These are phyloP conservation scores for Glarea lozoyensis DNA, from an alignment of 495 filamentous ascomycete species.

Conservation along the genomic window DNA sequence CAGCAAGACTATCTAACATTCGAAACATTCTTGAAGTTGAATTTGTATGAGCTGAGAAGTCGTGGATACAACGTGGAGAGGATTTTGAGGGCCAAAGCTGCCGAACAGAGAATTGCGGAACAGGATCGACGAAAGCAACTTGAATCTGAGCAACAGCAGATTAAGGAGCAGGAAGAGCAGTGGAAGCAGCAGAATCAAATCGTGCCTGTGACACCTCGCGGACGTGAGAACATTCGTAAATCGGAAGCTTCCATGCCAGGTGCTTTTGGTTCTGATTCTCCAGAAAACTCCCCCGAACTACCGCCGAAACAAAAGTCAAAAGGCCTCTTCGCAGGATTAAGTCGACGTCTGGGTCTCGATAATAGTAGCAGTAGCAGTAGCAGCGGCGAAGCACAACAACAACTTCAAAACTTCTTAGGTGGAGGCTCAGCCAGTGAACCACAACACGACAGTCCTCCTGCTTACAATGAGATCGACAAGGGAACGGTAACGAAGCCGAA, in stretches of 20 bases:
- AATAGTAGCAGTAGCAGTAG: conserved; percentile 18
- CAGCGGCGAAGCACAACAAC: conserved; percentile 27
- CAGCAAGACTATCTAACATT: conserved; percentile 79
- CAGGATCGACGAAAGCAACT: conserved; percentile 66
- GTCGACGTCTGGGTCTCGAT: conserved; percentile 57
- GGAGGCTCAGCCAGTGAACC: conserved; percentile 7
- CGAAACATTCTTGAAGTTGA: conserved; percentile 72
- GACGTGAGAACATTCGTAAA: conserved; percentile 5
- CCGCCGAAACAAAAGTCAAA: conserved; percentile 23
- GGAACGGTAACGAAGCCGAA: neutral
- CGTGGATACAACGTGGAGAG: conserved; percentile 94
- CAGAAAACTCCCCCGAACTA: conserved; percentile 31
- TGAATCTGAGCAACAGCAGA: conserved; percentile 59
- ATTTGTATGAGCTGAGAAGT: conserved; percentile 63
- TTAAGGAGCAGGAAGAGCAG: conserved; percentile 54
- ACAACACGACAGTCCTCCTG: conserved; percentile 7
- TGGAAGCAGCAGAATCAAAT: conserved; percentile 37
- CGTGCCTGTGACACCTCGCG: conserved; percentile 10
- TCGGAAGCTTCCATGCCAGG: conserved; percentile 50
- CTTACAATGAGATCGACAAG: conserved; percentile 15
- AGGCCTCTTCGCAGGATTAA: conserved; percentile 56
- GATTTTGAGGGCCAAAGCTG: conserved; percentile 75
- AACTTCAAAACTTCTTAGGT: conserved; percentile 31
- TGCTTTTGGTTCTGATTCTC: conserved; percentile 43
- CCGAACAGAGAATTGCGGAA: conserved; percentile 77